Evolutionary conservation across 805 yeast genomes (phyloP).

Genomic region (Kuraishia cidri): DNA sequence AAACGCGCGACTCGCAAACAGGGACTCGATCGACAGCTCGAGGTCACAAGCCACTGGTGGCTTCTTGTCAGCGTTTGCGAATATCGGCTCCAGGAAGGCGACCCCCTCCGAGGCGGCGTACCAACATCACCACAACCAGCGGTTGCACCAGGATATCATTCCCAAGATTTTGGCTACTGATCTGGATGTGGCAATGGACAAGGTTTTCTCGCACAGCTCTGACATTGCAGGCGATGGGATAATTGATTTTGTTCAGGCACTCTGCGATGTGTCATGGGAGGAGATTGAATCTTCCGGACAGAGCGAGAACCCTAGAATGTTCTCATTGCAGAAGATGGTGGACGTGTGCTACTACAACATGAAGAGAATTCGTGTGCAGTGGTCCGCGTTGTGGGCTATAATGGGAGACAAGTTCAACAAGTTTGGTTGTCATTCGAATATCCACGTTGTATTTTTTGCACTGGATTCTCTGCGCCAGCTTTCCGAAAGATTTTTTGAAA

Average conservation of each 20-base stretch:
- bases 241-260: conserved; percentile 76
- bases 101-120: conserved; percentile 62
- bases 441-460: conserved; percentile 79
- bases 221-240: conserved; percentile 77
- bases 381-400: conserved; percentile 92
- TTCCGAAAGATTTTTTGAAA: conserved; percentile 83
- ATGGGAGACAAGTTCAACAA: conserved; percentile 85
- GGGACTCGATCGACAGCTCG: conserved; percentile 44
- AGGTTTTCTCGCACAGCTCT: conserved; percentile 76
- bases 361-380: conserved; percentile 92
- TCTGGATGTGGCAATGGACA: conserved; percentile 74
- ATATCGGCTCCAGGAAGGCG: conserved; percentile 22
- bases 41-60: conserved; percentile 29
- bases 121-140: conserved; percentile 65
- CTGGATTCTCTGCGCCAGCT: conserved; percentile 90
- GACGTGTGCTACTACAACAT: conserved; percentile 97
- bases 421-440: conserved; percentile 75
- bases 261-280: conserved; percentile 79
- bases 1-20: conserved; percentile 58
- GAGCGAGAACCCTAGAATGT: conserved; percentile 79
- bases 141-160: conserved; percentile 48
- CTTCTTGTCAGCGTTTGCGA: conserved; percentile 47
- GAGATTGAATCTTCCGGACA: conserved; percentile 86
- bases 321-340: conserved; percentile 89
- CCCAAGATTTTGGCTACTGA: conserved; percentile 54